phyloP scores from a whole-genome alignment of 2,329 filamentous ascomycete genomes.

The Lachnum nothofagi region DNA sequence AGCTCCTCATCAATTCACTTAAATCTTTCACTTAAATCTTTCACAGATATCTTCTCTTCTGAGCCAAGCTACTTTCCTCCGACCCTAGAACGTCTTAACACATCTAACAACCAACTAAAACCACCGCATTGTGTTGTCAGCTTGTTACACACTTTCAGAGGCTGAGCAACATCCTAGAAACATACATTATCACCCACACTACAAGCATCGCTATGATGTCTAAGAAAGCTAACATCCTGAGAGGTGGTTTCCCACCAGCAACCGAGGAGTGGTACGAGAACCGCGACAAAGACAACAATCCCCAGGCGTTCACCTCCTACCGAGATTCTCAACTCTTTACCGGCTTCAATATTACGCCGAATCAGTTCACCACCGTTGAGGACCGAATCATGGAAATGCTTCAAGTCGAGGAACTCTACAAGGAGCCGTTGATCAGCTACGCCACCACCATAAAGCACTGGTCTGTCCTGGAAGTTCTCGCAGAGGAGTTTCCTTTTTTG shows the following conservation, averaged over 20 bases:
- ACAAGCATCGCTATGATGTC: too few relatives aligned
- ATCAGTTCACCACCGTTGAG: background rate
- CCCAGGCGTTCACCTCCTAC: background rate
- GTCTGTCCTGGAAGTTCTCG: background rate
- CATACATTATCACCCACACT: too few relatives aligned
- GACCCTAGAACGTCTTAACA: too few relatives aligned
- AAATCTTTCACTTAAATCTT: too few relatives aligned
- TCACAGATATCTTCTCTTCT: too few relatives aligned
- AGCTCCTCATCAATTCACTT: too few relatives aligned
- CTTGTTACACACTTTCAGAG: too few relatives aligned
- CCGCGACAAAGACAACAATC: background rate
- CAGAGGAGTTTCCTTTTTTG: background rate
- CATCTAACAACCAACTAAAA: too few relatives aligned
- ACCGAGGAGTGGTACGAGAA: slow-evolving; percentile 2
- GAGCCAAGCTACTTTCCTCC: too few relatives aligned
- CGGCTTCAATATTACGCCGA: background rate
- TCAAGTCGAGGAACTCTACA: background rate
- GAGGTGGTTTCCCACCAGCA: background rate
- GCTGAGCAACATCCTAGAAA: too few relatives aligned
- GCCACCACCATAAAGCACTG: background rate
- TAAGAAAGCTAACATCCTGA: background rate
- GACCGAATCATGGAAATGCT: background rate
- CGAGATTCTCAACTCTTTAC: background rate
- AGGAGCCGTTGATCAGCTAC: background rate
- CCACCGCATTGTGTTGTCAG: too few relatives aligned